Percentiles rank a stretch among this genome's conserved stretches.
These are phyloP conservation scores for Diversispora epigaea DNA, from an alignment of 192 early-diverging fungal genomes.

Conservation along the genomic window DNA sequence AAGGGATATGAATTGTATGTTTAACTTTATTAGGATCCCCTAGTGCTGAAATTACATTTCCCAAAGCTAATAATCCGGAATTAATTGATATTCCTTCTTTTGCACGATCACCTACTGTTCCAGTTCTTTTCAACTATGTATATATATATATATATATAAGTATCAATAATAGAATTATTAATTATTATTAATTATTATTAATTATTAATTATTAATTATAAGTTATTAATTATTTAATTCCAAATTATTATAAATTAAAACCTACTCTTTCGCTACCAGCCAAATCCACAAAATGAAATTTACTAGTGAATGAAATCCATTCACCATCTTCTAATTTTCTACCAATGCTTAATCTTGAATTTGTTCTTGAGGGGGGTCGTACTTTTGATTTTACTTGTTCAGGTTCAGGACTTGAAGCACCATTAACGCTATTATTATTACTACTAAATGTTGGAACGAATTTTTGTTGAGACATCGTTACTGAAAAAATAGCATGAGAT, in stretches of 20 bases:
- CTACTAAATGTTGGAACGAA: slow-evolving; percentile 33
- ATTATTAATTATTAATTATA: not conserved
- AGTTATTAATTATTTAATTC: not conserved
- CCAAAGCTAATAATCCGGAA: slow-evolving; percentile 89
- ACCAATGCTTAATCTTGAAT: not conserved
- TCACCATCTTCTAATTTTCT: slow-evolving; percentile 48
- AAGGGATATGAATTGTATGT: slow-evolving; percentile 79
- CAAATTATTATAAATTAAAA: not conserved
- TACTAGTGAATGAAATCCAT: slow-evolving; percentile 73
- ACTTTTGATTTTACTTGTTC: slow-evolving; percentile 13
- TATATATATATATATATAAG: too few species aligned
- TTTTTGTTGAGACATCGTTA: slow-evolving; percentile 80
- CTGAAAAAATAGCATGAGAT: slow-evolving; percentile 96
- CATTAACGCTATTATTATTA: not conserved
- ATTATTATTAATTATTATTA: not conserved
- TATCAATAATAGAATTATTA: not conserved
- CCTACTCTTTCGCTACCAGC: slow-evolving; percentile 86
- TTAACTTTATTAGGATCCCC: slow-evolving; percentile 68
- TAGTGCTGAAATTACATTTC: slow-evolving; percentile 96
- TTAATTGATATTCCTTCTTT: slow-evolving; percentile 98
- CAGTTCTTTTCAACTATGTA: slow-evolving; percentile 80
- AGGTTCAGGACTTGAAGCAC: not conserved
- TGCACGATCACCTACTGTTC: slow-evolving; percentile 86
- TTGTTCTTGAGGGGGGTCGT: slow-evolving; percentile 13
- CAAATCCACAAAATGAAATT: slow-evolving; percentile 99